Percentiles rank a stretch among this genome's conserved stretches.
phyloP scores from a whole-genome alignment of 129 eudicot species.

The Pulicaria dysenterica region DNA sequence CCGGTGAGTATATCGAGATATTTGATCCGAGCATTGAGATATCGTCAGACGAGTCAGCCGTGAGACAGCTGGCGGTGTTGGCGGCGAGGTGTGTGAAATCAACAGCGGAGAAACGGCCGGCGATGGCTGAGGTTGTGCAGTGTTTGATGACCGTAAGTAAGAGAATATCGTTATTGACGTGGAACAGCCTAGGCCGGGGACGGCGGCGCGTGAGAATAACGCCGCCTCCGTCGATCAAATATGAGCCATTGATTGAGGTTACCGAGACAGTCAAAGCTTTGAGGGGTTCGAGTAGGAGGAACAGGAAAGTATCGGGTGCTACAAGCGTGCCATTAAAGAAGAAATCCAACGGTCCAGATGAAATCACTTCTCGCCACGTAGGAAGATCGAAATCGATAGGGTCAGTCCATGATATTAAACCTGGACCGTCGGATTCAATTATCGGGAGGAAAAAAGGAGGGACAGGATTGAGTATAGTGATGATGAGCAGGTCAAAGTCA shows the following conservation, averaged over 20 bases:
- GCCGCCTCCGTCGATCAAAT: constrained; percentile 34
- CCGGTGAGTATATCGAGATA: constrained; percentile 51
- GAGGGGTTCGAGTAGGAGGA: constrained; percentile 51
- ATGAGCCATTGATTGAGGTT: constrained; percentile 48
- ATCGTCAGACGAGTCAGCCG: constrained; percentile 43
- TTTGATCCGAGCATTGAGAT: constrained; percentile 64
- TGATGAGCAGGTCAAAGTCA: constrained; percentile 78
- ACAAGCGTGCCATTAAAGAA: constrained; percentile 28
- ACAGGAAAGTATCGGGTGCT: constrained; percentile 59
- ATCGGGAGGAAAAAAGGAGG: constrained; percentile 31
- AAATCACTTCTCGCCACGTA: constrained; percentile 10
- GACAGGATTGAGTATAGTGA: constrained; percentile 38
- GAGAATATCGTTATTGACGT: constrained; percentile 29
- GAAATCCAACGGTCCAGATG: constrained; percentile 12
- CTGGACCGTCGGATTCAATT: constrained; percentile 43
- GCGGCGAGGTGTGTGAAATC: constrained; percentile 79
- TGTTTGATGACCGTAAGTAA: constrained; percentile 39
- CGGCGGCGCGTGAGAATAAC: constrained; percentile 60
- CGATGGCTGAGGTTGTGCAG: constrained; percentile 71
- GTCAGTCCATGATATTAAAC: constrained; percentile 42
- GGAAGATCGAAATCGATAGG: constrained; percentile 70
- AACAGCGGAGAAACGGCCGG: constrained; percentile 69
- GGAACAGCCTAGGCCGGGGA: constrained; percentile 33
- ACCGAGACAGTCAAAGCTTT: constrained; percentile 32
- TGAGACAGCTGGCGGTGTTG: constrained; percentile 57